Conservation (phyloP, 306 rosid species). For the Vigna nakashimae region DNA sequence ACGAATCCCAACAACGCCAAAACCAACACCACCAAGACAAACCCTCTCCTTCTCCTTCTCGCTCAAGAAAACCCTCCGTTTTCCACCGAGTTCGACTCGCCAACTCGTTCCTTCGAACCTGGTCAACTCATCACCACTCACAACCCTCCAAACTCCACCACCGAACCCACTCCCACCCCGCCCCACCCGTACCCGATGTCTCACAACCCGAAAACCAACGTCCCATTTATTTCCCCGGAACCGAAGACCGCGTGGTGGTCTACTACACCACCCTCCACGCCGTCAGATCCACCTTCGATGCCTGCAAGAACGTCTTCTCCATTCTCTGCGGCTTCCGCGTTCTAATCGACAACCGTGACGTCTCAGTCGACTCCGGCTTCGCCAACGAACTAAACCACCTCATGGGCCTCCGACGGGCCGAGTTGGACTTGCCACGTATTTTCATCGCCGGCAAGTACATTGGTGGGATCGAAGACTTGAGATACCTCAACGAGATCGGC, state of each 20-base stretch:
- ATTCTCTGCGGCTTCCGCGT: constrained; percentile 82
- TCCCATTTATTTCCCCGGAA: constrained; percentile 52
- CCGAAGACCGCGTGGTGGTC: constrained; percentile 78
- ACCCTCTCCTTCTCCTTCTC: background rate
- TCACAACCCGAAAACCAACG: background rate
- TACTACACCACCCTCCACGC: constrained; percentile 92
- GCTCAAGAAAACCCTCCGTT: constrained; percentile 49
- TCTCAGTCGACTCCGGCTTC: constrained; percentile 78
- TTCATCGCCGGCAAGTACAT: constrained; percentile 79
- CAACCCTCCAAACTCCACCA: constrained; percentile 13
- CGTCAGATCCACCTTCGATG: constrained; percentile 80
- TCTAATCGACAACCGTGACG: constrained; percentile 86
- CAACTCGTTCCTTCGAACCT: constrained; percentile 62
- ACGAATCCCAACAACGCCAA: constrained; percentile 49
- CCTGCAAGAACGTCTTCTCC: constrained; percentile 73
- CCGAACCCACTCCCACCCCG: constrained; percentile 29
- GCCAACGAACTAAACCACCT: constrained; percentile 61
- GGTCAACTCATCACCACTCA: constrained; percentile 43
- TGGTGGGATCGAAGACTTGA: constrained; percentile 87
- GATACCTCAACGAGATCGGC: constrained; percentile 69
- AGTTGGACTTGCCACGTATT: constrained; percentile 62
- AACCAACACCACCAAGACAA: background rate
- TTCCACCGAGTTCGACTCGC: constrained; percentile 84
- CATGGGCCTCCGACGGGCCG: constrained; percentile 59
- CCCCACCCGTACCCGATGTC: background rate